Percentiles rank a stretch among this genome's conserved stretches.
Conservation (phyloP, 805 yeast genomes). For the Yamadazyma scolyti region DNA sequence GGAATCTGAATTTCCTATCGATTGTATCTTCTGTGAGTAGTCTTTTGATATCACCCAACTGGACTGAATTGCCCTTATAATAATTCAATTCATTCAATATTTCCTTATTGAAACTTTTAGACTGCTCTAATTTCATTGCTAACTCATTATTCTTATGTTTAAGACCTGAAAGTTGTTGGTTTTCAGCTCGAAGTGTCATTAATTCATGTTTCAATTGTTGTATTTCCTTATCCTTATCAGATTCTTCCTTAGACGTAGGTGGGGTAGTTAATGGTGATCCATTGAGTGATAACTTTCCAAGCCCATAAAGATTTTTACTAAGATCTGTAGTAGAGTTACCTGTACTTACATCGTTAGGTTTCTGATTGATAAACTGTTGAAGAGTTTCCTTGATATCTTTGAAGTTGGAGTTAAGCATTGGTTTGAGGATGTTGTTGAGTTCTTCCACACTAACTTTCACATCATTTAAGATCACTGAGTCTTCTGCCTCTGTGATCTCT, state of each 20-base stretch:
- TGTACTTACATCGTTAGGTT: conserved; percentile 3
- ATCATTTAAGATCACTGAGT: not conserved
- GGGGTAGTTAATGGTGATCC: conserved; percentile 30
- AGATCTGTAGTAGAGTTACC: no score
- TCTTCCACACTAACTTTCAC: conserved; percentile 9
- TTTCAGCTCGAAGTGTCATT: not conserved
- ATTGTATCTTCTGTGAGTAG: conserved; percentile 15
- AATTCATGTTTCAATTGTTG: conserved; percentile 3
- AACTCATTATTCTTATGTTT: conserved; percentile 13
- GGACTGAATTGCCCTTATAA: not conserved
- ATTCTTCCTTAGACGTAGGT: conserved; percentile 13
- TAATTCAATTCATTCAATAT: conserved; percentile 16
- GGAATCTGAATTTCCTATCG: conserved; percentile 18
- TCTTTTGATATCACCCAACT: not conserved
- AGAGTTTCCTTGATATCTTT: conserved; percentile 13
- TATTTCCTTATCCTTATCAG: not conserved
- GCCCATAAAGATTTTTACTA: conserved; percentile 1
- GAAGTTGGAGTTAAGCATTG: conserved; percentile 15
- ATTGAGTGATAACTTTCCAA: not conserved
- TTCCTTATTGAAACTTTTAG: conserved; percentile 15
- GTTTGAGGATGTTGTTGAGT: conserved; percentile 13
- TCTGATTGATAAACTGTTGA: conserved; percentile 3
- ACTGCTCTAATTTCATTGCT: conserved; percentile 11
- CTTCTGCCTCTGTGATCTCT: not conserved
- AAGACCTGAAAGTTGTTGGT: conserved; percentile 1